Conservation (phyloP, 2,329 filamentous ascomycete species). For the Pyricularia pennisetigena region DNA sequence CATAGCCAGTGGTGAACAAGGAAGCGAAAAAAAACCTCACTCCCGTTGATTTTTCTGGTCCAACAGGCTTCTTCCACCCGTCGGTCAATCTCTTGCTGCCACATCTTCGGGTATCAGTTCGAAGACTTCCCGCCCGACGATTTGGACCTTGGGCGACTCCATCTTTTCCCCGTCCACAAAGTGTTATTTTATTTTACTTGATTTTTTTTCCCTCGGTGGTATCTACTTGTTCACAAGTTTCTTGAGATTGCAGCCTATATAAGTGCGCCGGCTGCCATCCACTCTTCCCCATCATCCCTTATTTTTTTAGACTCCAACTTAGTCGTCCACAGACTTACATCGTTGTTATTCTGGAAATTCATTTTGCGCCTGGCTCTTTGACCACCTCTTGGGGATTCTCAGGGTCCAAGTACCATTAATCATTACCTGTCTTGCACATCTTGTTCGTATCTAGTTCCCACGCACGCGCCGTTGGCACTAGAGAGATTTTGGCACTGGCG, state of each 20-base stretch:
- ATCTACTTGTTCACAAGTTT: not conserved
- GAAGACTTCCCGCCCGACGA: not conserved
- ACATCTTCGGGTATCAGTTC: not conserved
- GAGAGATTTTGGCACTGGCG: not conserved
- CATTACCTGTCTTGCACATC: not conserved
- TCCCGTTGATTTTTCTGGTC: not conserved
- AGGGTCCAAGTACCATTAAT: not conserved
- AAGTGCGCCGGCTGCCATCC: not conserved
- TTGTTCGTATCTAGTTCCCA: not conserved
- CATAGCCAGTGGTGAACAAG: not conserved
- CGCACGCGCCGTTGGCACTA: not conserved
- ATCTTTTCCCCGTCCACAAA: not conserved
- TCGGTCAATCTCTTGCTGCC: not conserved
- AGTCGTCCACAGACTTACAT: not conserved
- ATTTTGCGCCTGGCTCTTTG: not conserved
- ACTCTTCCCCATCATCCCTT: not conserved
- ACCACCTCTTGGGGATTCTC: not conserved
- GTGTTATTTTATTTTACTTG: not conserved
- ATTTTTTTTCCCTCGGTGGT: not conserved
- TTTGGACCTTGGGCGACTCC: not conserved
- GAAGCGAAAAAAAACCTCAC: not conserved
- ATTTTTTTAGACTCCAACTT: not conserved
- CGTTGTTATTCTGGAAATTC: not conserved
- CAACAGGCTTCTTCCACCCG: not conserved
- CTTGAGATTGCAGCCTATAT: not conserved